Base-by-base conservation (phyloP, 2,329 filamentous ascomycete species). In the Drechslerella dactyloides region DNA sequence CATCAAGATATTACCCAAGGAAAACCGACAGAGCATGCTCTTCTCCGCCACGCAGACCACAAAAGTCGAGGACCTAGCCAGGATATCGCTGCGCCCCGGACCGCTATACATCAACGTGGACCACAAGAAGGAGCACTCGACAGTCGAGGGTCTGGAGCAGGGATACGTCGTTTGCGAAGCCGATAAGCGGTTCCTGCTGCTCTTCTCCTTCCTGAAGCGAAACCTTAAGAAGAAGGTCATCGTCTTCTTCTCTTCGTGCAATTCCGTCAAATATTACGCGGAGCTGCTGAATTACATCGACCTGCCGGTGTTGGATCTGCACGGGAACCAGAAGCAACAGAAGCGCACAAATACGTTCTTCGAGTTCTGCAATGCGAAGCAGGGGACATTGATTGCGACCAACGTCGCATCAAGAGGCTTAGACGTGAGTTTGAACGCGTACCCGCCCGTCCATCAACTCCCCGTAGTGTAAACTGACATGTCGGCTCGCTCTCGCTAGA, bases 311-410 rank as follows among this genome's bases (percentile, higher is more conserved):
- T 84, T 96, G 48, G 89, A 91, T 76, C 84, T 96, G 6, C 91
- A 96, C 80, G 94, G 92, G 75, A 97, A 99, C 82, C 91, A 96
- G 81, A 99, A 99, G 82, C 94, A 99, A 81, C 92, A 97, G 81
- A 96, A 96, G 81, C 90, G 94, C n/a, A 99, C 94, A 23, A 96
- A 96, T 79, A 96, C 92, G 0, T 99, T 99, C 80, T 99, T 97
- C 80, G 93, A 97, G 79, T 99, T 99, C 79, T 89, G 87, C 78
- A 92, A 93, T 77, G 89, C 93, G 17, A 88, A 87, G 75, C 86
- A 90, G 75, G 94, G 93, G 23, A 96, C 90, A 0, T 81, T 99
- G 60, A 94, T 99, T 76, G 97, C 93, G 82, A 99, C 94, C 0
- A 94, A 99, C 78, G 94, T 99, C 74, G 94, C 94, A 51, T 94